Percentiles rank a stretch among this genome's conserved stretches.
phyloP scores from a whole-genome alignment of 805 yeast species.

The Ogataea nakhonphanomensis region DNA sequence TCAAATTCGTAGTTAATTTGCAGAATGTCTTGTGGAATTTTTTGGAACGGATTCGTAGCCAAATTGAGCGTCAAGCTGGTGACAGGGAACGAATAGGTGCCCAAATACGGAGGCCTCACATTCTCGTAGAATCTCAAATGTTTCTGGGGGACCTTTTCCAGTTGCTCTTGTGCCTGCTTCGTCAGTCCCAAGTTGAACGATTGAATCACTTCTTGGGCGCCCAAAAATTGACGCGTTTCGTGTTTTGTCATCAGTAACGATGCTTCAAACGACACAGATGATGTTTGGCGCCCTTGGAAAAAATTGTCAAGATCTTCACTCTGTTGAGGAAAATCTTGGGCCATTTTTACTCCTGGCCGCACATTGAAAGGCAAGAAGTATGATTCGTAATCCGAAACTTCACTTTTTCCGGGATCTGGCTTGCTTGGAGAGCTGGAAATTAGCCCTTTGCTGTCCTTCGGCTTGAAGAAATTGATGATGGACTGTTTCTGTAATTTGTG shows the following conservation, averaged over 20 bases:
- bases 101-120: constrained; percentile 34
- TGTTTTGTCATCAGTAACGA: constrained; percentile 3
- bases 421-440: constrained; percentile 3
- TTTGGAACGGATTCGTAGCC: constrained; percentile 23
- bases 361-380: constrained; percentile 31
- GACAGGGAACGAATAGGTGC: constrained; percentile 30
- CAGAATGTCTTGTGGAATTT: constrained; percentile 22
- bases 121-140: constrained; percentile 40
- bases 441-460: constrained; percentile 5
- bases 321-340: constrained; percentile 4
- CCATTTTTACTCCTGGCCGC: constrained; percentile 24
- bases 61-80: constrained; percentile 28
- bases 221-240: background rate
- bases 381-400: constrained; percentile 18
- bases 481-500: constrained; percentile 27
- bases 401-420: background rate
- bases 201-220: constrained; percentile 32
- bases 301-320: constrained; percentile 13
- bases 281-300: constrained; percentile 14
- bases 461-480: constrained; percentile 34
- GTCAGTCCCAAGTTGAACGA: constrained; percentile 31
- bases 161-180: constrained; percentile 32
- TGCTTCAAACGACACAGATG: constrained; percentile 11
- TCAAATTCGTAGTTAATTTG: constrained; percentile 36
- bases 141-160: constrained; percentile 34